These are phyloP conservation scores for Colletotrichum viniferum DNA, from an alignment of 2,329 filamentous ascomycete genomes.

Conservation along the genomic window DNA sequence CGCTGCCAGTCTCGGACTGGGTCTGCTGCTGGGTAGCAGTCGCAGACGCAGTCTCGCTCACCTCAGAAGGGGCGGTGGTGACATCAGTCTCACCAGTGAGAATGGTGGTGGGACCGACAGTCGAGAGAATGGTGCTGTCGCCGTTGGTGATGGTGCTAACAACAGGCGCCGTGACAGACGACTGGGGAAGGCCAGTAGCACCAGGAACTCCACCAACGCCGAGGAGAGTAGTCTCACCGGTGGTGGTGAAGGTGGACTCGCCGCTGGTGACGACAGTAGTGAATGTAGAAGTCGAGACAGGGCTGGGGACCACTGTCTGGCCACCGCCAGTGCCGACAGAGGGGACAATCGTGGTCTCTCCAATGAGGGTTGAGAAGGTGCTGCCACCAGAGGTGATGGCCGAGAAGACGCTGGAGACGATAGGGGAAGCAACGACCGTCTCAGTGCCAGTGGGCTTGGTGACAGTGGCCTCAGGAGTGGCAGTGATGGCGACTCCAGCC, in stretches of 20 bases:
- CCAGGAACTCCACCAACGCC: slow-evolving; percentile 9
- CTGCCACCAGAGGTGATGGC: slow-evolving; percentile 36
- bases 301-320: slow-evolving; percentile 21
- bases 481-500: neutral
- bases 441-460: slow-evolving; percentile 1
- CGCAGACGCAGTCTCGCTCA: slow-evolving; percentile 17
- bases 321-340: neutral
- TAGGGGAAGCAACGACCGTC: slow-evolving; percentile 4
- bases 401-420: slow-evolving; percentile 18
- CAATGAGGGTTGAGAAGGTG: slow-evolving; percentile 38
- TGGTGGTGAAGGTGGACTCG: slow-evolving; percentile 27
- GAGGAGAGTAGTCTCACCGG: slow-evolving; percentile 31
- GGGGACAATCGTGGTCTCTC: slow-evolving; percentile 12
- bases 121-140: slow-evolving; percentile 10
- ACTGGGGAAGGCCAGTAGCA: neutral
- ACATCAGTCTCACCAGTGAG: slow-evolving; percentile 25
- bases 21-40: slow-evolving; percentile 1
- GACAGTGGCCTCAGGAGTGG: slow-evolving; percentile 30
- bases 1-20: neutral
- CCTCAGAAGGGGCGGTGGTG: slow-evolving; percentile 25
- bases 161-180: slow-evolving; percentile 17
- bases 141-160: slow-evolving; percentile 15
- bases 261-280: slow-evolving; percentile 26
- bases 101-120: slow-evolving; percentile 26
- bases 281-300: slow-evolving; percentile 36